Evolutionary conservation across 768 basidiomycete genomes (phyloP).

Genomic region (Trametes sanguinea): DNA sequence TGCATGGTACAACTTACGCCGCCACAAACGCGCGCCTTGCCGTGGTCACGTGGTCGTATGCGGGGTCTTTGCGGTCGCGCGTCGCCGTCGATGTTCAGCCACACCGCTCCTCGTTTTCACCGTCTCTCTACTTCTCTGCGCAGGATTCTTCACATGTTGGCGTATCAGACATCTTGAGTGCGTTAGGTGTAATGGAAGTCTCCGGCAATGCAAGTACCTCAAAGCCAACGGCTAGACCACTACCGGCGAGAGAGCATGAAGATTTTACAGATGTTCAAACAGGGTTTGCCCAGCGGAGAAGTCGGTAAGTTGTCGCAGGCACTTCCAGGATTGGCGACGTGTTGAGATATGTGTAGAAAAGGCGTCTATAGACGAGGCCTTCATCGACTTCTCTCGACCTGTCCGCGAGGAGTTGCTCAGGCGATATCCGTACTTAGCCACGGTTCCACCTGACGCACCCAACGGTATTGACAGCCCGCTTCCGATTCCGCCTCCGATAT

Average conservation of each 20-base stretch:
- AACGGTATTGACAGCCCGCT: conserved; percentile 75
- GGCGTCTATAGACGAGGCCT: conserved; percentile 97
- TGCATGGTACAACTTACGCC: no score
- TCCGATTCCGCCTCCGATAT: conserved; percentile 66
- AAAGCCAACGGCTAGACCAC: conserved; percentile 63
- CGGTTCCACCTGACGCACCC: conserved; percentile 67
- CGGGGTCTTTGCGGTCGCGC: no score
- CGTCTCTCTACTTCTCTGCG: no score
- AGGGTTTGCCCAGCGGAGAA: conserved; percentile 75
- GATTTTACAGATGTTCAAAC: conserved; percentile 81
- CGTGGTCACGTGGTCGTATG: no score
- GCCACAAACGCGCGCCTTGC: no score
- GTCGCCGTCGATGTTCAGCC: no score
- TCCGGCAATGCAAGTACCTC: not conserved
- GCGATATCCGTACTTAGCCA: conserved; percentile 73
- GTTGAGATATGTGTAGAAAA: conserved; percentile 56
- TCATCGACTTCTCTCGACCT: conserved; percentile 85
- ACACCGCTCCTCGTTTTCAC: no score
- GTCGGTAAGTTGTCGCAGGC: conserved; percentile 55
- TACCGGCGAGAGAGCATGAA: conserved; percentile 91
- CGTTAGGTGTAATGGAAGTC: no score
- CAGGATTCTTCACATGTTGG: no score
- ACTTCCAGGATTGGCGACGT: not conserved
- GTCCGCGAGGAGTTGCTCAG: conserved; percentile 75
- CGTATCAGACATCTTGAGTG: no score